phyloP scores from a whole-genome alignment of 306 rosid species.

The Phaseolus lunatus region DNA sequence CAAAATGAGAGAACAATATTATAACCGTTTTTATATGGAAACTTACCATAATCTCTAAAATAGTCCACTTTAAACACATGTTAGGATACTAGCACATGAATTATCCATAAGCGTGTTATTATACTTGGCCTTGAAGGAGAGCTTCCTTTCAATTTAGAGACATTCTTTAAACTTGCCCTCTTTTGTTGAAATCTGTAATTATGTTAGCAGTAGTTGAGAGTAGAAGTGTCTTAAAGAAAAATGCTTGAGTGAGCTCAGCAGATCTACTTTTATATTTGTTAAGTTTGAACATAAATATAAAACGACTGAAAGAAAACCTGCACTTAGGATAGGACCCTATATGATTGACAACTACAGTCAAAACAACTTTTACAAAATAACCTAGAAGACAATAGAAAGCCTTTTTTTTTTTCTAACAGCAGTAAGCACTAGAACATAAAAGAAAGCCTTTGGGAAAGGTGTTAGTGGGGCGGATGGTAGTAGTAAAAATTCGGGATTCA shows the following conservation, averaged over 20 bases:
- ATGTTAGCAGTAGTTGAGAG: neutral
- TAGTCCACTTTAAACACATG: neutral
- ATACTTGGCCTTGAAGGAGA: neutral
- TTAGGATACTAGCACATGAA: neutral
- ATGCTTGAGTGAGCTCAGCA: no score
- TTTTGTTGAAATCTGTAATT: neutral
- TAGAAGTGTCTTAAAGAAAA: no score
- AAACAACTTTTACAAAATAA: no score
- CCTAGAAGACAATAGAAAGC: no score
- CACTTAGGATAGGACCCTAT: no score
- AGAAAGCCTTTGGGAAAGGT: neutral
- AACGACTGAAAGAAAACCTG: no score
- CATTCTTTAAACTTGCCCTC: neutral
- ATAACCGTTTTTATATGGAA: neutral
- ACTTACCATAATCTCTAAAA: neutral
- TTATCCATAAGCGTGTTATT: slow-evolving; percentile 13
- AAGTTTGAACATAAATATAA: no score
- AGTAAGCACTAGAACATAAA: neutral
- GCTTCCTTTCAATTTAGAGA: neutral
- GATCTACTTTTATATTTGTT: no score
- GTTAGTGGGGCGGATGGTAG: neutral
- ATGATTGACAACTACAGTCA: no score
- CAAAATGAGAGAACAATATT: neutral
- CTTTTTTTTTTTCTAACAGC: no score
- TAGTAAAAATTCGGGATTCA: neutral